Evolutionary conservation across 2,329 filamentous ascomycete species (phyloP).

Genomic region (Penicillium sp.): DNA sequence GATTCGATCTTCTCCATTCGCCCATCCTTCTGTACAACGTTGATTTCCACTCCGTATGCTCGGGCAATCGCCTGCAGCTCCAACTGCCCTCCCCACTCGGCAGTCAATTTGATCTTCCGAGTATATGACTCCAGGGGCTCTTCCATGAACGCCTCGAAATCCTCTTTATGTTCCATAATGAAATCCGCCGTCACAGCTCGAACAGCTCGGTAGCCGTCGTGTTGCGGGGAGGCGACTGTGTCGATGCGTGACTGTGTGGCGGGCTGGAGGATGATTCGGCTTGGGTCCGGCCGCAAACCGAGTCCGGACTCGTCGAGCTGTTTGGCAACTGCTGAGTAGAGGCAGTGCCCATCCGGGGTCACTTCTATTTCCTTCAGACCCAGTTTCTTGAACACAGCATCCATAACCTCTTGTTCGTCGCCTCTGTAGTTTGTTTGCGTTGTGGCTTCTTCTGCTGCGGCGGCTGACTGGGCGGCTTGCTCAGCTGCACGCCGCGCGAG

Average conservation of each 20-base stretch:
- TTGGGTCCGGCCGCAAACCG: slow-evolving; percentile 36
- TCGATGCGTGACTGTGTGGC: slow-evolving; percentile 29
- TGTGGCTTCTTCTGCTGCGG: slow-evolving; percentile 72
- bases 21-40: slow-evolving; percentile 79
- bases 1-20: slow-evolving; percentile 71
- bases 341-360: slow-evolving; percentile 85
- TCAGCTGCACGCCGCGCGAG: slow-evolving; percentile 86
- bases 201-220: slow-evolving; percentile 62
- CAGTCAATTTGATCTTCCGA: slow-evolving; percentile 75
- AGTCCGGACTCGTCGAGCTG: slow-evolving; percentile 60
- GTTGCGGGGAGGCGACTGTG: slow-evolving; percentile 36
- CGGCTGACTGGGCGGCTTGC: slow-evolving; percentile 64
- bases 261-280: slow-evolving; percentile 30
- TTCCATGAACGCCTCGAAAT: slow-evolving; percentile 84
- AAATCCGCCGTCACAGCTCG: slow-evolving; percentile 71
- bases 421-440: slow-evolving; percentile 70
- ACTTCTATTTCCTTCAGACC: slow-evolving; percentile 74
- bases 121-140: slow-evolving; percentile 73
- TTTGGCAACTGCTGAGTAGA: slow-evolving; percentile 88
- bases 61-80: slow-evolving; percentile 82
- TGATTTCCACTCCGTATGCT: slow-evolving; percentile 75
- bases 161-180: slow-evolving; percentile 69
- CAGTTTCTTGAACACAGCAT: slow-evolving; percentile 60
- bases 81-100: slow-evolving; percentile 93
- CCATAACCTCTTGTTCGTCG: slow-evolving; percentile 69